Base-by-base conservation (phyloP, 2,329 filamentous ascomycete genomes). In the Mycosphaerelloides madeirae region DNA sequence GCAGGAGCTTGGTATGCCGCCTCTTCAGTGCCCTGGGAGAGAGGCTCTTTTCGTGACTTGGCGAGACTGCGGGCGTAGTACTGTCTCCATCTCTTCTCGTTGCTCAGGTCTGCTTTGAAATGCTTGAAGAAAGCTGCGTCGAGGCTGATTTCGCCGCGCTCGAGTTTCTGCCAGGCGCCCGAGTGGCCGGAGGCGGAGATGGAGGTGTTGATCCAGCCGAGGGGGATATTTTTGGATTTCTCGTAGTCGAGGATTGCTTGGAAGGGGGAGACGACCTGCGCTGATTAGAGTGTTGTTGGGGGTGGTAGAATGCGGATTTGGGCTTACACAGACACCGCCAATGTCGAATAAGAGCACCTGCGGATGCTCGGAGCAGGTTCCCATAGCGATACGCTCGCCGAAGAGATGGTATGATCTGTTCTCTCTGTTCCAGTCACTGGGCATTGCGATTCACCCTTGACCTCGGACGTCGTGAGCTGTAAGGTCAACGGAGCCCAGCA, bases 181-280 rank as follows among this genome's bases (percentile, higher is more conserved):
- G 81, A 69, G 2, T 88, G 89, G 0, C 83, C 80, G 2, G 84
- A 82, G 57, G 79, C 78, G 41, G 87, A 88, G 61, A 97, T 93
- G 56, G 85, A 85, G 69, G 85, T 84, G 72, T 97, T 97, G 58
- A 97, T 77, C 83, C 89, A 97, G 61, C 90, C 91, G 3, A 81
- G 76, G 1, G 90, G 91, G 38, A 97, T 91, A 31, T 76, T 76
- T 44, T 86, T 74, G 48, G 77, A 72, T 42, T 83, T 70, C 65
- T 97, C 93, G 65, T 96, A 96, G 68, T 95, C 85, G 44, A 95
- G 76, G 58, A 98, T 97, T 2, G 87, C 83, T 70, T 95, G 88
- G 61, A 98, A 90, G 8, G 93, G 93, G 1, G 89, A 96, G 18
- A 85, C 74, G 43, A 96, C 88, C 90, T 95, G 14, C 6, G n/a